Evolutionary conservation across 352 stramenopile species (phyloP).

Genomic region (Phytophthora agathidicida): DNA sequence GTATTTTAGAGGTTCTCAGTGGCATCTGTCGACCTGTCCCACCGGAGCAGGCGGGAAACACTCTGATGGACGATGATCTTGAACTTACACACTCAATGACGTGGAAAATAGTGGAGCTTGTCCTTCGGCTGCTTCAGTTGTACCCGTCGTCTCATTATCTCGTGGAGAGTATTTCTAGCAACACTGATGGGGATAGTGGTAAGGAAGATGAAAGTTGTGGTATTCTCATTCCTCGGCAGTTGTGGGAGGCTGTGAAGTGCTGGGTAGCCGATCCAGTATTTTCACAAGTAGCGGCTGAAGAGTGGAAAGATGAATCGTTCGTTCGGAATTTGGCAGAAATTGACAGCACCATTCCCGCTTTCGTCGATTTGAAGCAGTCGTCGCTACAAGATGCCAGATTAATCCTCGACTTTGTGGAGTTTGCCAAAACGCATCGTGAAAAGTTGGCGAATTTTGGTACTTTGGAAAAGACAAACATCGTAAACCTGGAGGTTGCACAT

Average conservation of each 20-base stretch:
- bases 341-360: slow-evolving; percentile 37
- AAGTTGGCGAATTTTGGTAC: slow-evolving; percentile 14
- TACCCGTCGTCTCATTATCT: slow-evolving; percentile 39
- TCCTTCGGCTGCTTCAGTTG: slow-evolving; percentile 41
- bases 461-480: slow-evolving; percentile 7
- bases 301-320: slow-evolving; percentile 41
- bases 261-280: slow-evolving; percentile 37
- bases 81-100: slow-evolving; percentile 26
- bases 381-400: slow-evolving; percentile 22
- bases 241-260: slow-evolving; percentile 52
- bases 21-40: slow-evolving; percentile 37
- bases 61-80: slow-evolving; percentile 24
- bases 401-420: slow-evolving; percentile 40
- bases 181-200: not conserved
- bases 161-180: slow-evolving; percentile 6
- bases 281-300: slow-evolving; percentile 22
- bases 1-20: slow-evolving; percentile 43
- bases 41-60: slow-evolving; percentile 3
- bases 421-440: slow-evolving; percentile 22
- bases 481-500: slow-evolving; percentile 30
- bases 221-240: slow-evolving; percentile 34
- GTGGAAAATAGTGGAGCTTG: slow-evolving; percentile 52
- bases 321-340: slow-evolving; percentile 27
- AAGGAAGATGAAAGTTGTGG: not conserved
- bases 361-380: slow-evolving; percentile 36